These are phyloP conservation scores for Rhodotorula sp. DNA, from an alignment of 1,284 basidiomycete species.

Conservation along the genomic window DNA sequence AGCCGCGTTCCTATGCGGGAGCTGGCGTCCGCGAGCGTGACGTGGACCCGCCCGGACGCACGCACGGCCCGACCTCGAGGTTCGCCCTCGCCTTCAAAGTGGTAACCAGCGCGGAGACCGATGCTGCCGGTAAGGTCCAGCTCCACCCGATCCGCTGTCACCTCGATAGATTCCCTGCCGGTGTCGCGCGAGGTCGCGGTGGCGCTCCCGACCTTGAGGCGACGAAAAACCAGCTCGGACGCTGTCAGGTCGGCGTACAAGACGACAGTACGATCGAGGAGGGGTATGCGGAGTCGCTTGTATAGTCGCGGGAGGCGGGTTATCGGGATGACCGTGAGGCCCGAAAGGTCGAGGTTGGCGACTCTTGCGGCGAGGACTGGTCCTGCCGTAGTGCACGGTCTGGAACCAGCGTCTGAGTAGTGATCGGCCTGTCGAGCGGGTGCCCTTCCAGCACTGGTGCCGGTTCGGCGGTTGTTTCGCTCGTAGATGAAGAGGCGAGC, in stretches of 20 bases:
- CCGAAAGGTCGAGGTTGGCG: slow-evolving; percentile 19
- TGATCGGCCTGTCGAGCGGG: background rate
- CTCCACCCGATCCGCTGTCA: slow-evolving; percentile 13
- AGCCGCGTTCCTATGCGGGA: background rate
- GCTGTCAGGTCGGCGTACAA: slow-evolving; percentile 20
- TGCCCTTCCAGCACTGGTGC: background rate
- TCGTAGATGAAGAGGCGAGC: background rate
- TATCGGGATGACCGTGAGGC: slow-evolving; percentile 28
- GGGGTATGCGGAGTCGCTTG: slow-evolving; percentile 5
- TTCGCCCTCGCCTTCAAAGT: background rate
- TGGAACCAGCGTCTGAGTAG: no score
- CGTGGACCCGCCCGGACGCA: slow-evolving; percentile 13
- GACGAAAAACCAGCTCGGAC: slow-evolving; percentile 22
- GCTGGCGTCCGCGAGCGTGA: slow-evolving; percentile 12
- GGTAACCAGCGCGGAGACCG: background rate
- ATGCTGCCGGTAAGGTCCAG: slow-evolving; percentile 17
- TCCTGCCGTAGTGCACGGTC: slow-evolving; percentile 3
- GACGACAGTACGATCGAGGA: background rate
- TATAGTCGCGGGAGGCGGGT: slow-evolving; percentile 25
- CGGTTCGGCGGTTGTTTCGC: background rate
- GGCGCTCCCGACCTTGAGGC: slow-evolving; percentile 3
- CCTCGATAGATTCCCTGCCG: slow-evolving; percentile 8
- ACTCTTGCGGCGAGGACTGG: slow-evolving; percentile 17
- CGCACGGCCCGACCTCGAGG: slow-evolving; percentile 6
- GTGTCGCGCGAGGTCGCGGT: slow-evolving; percentile 11